These are phyloP conservation scores for Dendrothele bispora DNA, from an alignment of 768 basidiomycete species.

Conservation along the genomic window DNA sequence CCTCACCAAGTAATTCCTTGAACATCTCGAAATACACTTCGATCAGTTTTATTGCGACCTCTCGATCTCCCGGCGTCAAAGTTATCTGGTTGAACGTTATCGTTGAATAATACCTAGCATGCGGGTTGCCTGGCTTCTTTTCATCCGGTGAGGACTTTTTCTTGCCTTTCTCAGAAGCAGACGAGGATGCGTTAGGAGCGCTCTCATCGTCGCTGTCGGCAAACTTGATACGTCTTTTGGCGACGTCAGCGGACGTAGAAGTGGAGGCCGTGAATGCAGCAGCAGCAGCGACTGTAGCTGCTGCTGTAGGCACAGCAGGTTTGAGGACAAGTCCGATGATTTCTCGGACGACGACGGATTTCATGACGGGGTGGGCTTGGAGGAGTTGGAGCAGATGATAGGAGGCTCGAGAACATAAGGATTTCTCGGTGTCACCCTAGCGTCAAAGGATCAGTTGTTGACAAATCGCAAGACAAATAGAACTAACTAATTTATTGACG, in stretches of 20 bases:
- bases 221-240: slow-evolving; percentile 9
- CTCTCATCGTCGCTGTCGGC: slow-evolving; percentile 1
- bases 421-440: slow-evolving; percentile 87
- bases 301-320: slow-evolving; percentile 39
- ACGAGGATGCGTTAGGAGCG: not conserved
- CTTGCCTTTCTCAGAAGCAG: slow-evolving; percentile 4
- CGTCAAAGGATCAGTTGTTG: not conserved
- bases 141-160: slow-evolving; percentile 14
- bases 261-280: slow-evolving; percentile 14
- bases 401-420: slow-evolving; percentile 87
- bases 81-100: slow-evolving; percentile 96
- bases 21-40: slow-evolving; percentile 96
- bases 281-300: slow-evolving; percentile 20
- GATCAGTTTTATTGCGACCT: slow-evolving; percentile 76
- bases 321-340: slow-evolving; percentile 77
- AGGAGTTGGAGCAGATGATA: slow-evolving; percentile 87
- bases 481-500: slow-evolving; percentile 87
- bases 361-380: slow-evolving; percentile 93
- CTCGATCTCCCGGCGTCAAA: slow-evolving; percentile 61
- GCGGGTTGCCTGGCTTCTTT: slow-evolving; percentile 53
- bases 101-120: slow-evolving; percentile 87
- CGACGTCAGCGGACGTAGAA: slow-evolving; percentile 26
- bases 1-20: slow-evolving; percentile 78
- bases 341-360: slow-evolving; percentile 84
- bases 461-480: not conserved